Conservation (phyloP, 352 stramenopile genomes). For the Pythium utonaiense region DNA sequence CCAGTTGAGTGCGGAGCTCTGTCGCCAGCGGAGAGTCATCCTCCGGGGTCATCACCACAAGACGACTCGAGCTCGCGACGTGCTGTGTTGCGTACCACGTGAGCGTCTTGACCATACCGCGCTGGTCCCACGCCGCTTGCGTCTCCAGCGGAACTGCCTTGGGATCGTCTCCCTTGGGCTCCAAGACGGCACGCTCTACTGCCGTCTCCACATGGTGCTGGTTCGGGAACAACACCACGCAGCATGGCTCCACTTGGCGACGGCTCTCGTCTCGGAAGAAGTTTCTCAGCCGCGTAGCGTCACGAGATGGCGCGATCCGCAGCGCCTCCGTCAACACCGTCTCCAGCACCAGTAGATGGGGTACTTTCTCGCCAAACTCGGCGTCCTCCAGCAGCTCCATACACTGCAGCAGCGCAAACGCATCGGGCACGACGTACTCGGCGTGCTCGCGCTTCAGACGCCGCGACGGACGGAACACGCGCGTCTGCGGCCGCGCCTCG, state of each 20-base stretch:
- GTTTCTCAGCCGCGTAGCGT: conserved; percentile 57
- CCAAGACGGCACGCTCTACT: conserved; percentile 29
- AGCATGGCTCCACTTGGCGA: conserved; percentile 34
- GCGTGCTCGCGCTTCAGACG: conserved; percentile 33
- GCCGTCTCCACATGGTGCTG: conserved; percentile 64
- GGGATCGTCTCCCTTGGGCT: background rate
- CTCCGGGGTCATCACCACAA: conserved; percentile 63
- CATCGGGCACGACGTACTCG: conserved; percentile 71
- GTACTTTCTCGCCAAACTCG: conserved; percentile 34
- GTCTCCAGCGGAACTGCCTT: conserved; percentile 29
- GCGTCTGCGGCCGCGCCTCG: conserved; percentile 14
- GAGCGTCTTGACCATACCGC: conserved; percentile 55
- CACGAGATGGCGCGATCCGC: conserved; percentile 57
- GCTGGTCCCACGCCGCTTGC: conserved; percentile 32
- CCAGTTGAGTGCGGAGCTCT: conserved; percentile 30
- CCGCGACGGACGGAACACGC: conserved; percentile 24
- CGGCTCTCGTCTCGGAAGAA: conserved; percentile 65
- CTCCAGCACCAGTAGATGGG: conserved; percentile 67
- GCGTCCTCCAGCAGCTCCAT: conserved; percentile 72
- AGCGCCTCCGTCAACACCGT: conserved; percentile 63
- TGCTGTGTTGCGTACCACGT: conserved; percentile 59
- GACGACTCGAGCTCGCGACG: conserved; percentile 27
- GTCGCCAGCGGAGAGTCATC: conserved; percentile 37
- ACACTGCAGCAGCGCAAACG: conserved; percentile 63
- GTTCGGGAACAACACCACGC: conserved; percentile 63